A percentile compares a stretch with the other conserved stretches of the same genome.
phyloP scores from a whole-genome alignment of 176 grass and related monocot genomes.

The Zea mays region DNA sequence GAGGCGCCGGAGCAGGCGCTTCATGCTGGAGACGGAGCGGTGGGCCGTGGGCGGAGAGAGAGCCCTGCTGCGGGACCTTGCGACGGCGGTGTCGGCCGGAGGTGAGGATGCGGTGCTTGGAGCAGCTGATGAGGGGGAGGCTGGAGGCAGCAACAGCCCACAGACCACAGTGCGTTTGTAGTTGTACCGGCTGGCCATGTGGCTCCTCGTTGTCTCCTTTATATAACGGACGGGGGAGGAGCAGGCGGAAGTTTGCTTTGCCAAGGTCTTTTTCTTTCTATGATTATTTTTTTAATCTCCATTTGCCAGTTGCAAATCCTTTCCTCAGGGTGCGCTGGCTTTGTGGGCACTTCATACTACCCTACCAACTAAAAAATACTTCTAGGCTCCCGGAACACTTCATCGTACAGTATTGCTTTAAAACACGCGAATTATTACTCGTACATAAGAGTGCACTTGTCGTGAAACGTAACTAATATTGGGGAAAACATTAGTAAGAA shows the following conservation, averaged over 20 bases:
- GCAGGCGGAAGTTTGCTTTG: neutral
- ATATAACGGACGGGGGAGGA: constrained; percentile 25
- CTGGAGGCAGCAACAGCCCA: neutral
- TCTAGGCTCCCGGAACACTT: neutral
- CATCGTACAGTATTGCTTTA: no score
- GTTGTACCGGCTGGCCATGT: constrained; percentile 26
- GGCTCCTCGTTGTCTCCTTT: neutral
- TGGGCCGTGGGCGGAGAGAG: neutral
- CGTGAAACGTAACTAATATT: no score
- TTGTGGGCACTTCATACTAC: neutral
- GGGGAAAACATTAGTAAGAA: no score
- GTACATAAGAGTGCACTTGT: no score
- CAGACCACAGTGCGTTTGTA: constrained; percentile 18
- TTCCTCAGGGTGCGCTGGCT: constrained; percentile 17
- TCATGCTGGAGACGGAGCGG: constrained; percentile 32
- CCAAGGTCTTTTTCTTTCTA: neutral
- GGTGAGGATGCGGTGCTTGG: neutral
- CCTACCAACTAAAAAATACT: constrained; percentile 2
- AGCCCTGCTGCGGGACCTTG: neutral
- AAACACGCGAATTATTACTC: no score
- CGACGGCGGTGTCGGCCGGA: neutral
- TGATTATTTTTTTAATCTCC: neutral
- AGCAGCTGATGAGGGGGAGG: neutral
- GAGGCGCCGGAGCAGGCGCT: constrained; percentile 57
- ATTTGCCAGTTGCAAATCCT: constrained; percentile 3